These are phyloP conservation scores for Zelopaecilomyces penicillatus DNA, from an alignment of 2,329 filamentous ascomycete species.

Conservation along the genomic window DNA sequence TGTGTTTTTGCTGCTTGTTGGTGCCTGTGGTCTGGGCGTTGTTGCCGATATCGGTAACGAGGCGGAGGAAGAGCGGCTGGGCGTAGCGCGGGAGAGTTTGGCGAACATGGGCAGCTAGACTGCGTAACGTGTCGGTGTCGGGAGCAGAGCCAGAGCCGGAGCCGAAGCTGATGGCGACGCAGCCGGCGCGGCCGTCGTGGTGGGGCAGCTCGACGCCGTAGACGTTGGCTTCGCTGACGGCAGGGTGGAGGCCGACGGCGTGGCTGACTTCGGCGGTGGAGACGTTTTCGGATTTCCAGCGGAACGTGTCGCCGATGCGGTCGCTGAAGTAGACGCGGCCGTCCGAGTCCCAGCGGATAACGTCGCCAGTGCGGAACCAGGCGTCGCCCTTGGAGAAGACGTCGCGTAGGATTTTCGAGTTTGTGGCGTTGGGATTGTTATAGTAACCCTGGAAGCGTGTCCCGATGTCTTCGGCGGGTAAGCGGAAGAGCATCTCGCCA, in stretches of 20 bases:
- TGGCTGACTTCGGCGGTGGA: conserved; percentile 77
- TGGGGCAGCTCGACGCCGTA: conserved; percentile 73
- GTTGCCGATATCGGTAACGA: conserved; percentile 48
- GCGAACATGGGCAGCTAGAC: conserved; percentile 51
- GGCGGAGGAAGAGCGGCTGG: conserved; percentile 66
- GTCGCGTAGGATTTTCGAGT: conserved; percentile 64
- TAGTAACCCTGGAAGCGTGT: conserved; percentile 75
- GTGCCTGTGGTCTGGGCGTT: conserved; percentile 66
- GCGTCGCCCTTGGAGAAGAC: conserved; percentile 70
- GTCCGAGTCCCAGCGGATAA: conserved; percentile 61
- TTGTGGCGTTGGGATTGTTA: conserved; percentile 60
- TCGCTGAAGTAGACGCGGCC: conserved; percentile 75
- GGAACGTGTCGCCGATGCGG: conserved; percentile 68
- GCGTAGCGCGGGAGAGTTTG: conserved; percentile 62
- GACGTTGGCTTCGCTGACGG: conserved; percentile 71
- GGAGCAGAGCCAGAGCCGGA: conserved; percentile 26
- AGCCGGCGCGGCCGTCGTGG: conserved; percentile 78
- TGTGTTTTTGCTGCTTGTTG: conserved; percentile 80
- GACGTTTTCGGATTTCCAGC: conserved; percentile 79
- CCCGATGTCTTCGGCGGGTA: conserved; percentile 56
- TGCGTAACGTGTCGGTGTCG: conserved; percentile 39
- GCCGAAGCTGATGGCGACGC: conserved; percentile 59
- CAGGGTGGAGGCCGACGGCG: conserved; percentile 57
- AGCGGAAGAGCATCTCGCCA: conserved; percentile 66
- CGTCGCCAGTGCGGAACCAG: conserved; percentile 79